These are phyloP conservation scores for Aeschynomene evenia DNA, from an alignment of 306 rosid genomes.

Conservation along the genomic window DNA sequence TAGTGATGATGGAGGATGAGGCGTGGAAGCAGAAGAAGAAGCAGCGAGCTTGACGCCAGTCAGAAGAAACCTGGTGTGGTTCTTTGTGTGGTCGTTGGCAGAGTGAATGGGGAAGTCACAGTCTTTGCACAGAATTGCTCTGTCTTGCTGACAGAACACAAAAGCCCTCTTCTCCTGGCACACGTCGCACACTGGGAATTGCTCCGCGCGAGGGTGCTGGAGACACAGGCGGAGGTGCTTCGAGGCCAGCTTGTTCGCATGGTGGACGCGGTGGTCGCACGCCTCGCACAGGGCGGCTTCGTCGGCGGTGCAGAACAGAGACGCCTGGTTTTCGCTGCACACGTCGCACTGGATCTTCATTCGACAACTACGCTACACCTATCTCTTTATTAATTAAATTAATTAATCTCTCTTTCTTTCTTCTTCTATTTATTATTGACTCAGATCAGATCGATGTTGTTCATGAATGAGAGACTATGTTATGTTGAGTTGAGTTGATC, in stretches of 20 bases:
- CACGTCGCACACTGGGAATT: conserved; percentile 68
- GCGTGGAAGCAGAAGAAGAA: conserved; percentile 27
- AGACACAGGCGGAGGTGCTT: conserved; percentile 89
- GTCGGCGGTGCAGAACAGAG: conserved; percentile 87
- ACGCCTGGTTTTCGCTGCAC: conserved; percentile 62
- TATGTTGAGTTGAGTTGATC: too few relatives aligned
- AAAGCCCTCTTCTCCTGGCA: conserved; percentile 82
- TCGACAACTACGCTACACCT: too few relatives aligned
- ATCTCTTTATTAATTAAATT: too few relatives aligned
- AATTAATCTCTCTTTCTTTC: neutral
- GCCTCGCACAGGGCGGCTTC: conserved; percentile 82
- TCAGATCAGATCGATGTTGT: neutral
- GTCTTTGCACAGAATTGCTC: conserved; percentile 81
- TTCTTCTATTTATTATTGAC: neutral
- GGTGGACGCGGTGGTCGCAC: conserved; percentile 93
- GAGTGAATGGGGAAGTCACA: conserved; percentile 76
- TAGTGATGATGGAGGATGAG: conserved; percentile 36
- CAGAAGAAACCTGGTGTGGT: conserved; percentile 75
- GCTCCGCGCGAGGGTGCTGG: conserved; percentile 47
- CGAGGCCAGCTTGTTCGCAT: conserved; percentile 91
- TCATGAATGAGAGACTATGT: neutral
- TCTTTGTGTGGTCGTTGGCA: conserved; percentile 67
- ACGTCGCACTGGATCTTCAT: conserved; percentile 98
- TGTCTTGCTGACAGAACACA: conserved; percentile 83
- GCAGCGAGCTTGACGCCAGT: conserved; percentile 71